Conservation (phyloP, 2,329 filamentous ascomycete species). For the Polytolypa hystricis region DNA sequence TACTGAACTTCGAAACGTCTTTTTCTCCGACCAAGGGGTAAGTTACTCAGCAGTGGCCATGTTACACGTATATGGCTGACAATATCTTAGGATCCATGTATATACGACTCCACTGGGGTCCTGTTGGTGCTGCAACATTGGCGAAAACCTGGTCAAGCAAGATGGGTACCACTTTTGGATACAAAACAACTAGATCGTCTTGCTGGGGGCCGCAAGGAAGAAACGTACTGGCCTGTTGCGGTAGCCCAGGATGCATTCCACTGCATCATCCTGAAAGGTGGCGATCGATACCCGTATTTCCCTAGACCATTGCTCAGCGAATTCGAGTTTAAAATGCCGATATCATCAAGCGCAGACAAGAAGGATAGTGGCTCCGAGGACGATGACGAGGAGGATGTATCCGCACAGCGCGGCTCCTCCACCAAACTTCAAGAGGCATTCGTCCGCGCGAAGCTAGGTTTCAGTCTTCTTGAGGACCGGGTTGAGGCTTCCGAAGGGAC, state of each 20-base stretch:
- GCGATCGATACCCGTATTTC: constrained; percentile 86
- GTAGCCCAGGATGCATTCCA: constrained; percentile 88
- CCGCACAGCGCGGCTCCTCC: constrained; percentile 40
- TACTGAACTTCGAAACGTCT: constrained; percentile 64
- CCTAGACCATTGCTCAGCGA: constrained; percentile 81
- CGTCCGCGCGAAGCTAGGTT: constrained; percentile 60
- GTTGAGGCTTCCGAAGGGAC: constrained; percentile 56
- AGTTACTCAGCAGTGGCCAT: too few species aligned
- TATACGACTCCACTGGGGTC: constrained; percentile 88
- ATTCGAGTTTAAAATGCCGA: constrained; percentile 81
- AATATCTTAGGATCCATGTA: constrained; percentile 65
- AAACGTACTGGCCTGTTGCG: constrained; percentile 90
- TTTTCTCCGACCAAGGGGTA: constrained; percentile 87
- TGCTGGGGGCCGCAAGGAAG: constrained; percentile 71
- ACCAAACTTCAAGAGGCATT: constrained; percentile 68
- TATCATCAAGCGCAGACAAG: constrained; percentile 46
- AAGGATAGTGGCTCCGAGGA: constrained; percentile 26
- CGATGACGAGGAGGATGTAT: constrained; percentile 26
- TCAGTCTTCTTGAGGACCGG: constrained; percentile 65
- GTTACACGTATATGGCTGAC: too few species aligned
- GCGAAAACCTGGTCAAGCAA: constrained; percentile 72
- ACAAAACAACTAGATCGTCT: constrained; percentile 74
- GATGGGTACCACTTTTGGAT: constrained; percentile 86
- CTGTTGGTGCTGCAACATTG: constrained; percentile 82
- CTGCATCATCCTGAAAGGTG: constrained; percentile 97